Conservation (phyloP, 306 rosid genomes). For the Citrullus mucosospermus region DNA sequence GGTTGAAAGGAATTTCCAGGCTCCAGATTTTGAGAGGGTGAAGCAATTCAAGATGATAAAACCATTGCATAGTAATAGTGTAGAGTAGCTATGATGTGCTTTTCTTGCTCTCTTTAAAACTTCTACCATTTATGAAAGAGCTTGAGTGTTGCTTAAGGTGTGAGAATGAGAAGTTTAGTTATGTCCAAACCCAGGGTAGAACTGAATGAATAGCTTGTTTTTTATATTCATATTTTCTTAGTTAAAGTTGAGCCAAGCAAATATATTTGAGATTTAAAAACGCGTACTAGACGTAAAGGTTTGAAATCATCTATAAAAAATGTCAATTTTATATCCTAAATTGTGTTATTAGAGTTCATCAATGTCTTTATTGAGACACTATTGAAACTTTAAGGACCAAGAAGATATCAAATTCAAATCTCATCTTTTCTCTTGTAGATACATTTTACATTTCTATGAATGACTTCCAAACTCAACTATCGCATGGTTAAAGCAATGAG, state of each 20-base stretch:
- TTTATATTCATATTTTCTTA: not conserved
- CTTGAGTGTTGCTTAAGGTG: not conserved
- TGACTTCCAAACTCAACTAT: too few species aligned
- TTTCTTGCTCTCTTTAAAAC: not conserved
- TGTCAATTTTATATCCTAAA: too few species aligned
- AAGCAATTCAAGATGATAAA: constrained; percentile 50
- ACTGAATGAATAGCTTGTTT: not conserved
- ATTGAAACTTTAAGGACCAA: too few species aligned
- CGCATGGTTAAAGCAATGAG: too few species aligned
- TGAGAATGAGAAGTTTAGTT: not conserved
- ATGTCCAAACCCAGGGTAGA: not conserved
- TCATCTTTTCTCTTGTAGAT: too few species aligned
- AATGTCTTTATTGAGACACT: too few species aligned
- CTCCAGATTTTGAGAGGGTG: constrained; percentile 54
- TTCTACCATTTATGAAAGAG: not conserved
- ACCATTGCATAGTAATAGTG: not conserved
- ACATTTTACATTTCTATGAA: too few species aligned
- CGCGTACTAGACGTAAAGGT: not conserved
- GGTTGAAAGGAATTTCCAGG: constrained; percentile 62
- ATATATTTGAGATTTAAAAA: not conserved
- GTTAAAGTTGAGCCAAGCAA: not conserved
- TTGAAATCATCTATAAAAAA: not conserved
- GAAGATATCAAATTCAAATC: too few species aligned
- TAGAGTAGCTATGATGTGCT: not conserved
- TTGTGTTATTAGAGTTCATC: too few species aligned